These are phyloP conservation scores for Coemansia sp. DNA, from an alignment of 192 early-diverging fungal species.

Conservation along the genomic window DNA sequence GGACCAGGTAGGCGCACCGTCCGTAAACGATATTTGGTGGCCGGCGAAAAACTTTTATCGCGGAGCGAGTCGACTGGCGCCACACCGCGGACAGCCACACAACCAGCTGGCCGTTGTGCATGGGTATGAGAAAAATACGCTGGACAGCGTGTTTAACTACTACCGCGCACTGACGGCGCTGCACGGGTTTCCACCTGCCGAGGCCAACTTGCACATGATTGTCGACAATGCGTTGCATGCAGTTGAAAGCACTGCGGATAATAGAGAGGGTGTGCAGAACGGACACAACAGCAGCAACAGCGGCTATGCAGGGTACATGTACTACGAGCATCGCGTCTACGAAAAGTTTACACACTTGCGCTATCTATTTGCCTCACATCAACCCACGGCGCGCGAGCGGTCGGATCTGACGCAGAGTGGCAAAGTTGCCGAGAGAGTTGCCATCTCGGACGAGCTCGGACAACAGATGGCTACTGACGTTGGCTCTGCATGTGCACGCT, in stretches of 20 bases:
- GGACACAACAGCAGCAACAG: not conserved
- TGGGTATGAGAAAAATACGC: constrained; percentile 36
- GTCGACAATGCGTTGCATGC: constrained; percentile 32
- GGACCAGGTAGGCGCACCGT: constrained; percentile 3
- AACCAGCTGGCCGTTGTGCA: constrained; percentile 48
- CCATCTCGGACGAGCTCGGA: constrained; percentile 10
- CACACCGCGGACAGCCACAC: constrained; percentile 44
- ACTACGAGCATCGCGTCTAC: constrained; percentile 26
- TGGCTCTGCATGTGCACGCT: constrained; percentile 9
- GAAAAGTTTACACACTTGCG: constrained; percentile 35
- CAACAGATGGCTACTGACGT: constrained; percentile 12
- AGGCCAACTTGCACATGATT: constrained; percentile 34
- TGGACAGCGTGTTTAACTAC: constrained; percentile 35
- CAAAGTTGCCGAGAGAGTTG: not conserved
- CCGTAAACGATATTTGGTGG: constrained; percentile 26
- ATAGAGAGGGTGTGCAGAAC: not conserved
- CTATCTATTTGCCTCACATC: constrained; percentile 32
- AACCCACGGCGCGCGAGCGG: constrained; percentile 7
- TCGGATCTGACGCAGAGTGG: not conserved
- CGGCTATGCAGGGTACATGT: constrained; percentile 9
- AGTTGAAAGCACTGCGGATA: constrained; percentile 1
- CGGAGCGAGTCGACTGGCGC: constrained; percentile 37
- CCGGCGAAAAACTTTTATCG: constrained; percentile 43
- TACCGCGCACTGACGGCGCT: constrained; percentile 39
- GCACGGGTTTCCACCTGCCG: constrained; percentile 24